Conservation (phyloP, 225 moss, liverwort and hornwort species). For the Marchantia paleacea region DNA sequence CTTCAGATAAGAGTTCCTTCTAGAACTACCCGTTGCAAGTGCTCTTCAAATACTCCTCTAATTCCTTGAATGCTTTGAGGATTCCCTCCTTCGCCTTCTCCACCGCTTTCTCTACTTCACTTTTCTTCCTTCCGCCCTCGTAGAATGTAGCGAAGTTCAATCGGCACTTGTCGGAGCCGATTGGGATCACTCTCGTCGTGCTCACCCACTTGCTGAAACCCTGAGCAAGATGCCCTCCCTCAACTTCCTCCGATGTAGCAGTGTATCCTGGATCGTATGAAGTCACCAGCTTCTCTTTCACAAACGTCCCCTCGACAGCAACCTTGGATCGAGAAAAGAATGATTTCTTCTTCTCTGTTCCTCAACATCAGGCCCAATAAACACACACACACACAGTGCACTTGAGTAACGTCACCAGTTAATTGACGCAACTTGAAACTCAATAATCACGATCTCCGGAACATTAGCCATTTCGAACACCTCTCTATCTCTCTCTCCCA, state of each 20-base stretch:
- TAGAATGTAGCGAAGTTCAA: constrained; percentile 10
- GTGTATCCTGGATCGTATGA: constrained; percentile 17
- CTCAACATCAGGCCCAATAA: background rate
- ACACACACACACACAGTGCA: background rate
- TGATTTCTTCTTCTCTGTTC: constrained; percentile 16
- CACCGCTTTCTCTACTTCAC: constrained; percentile 9
- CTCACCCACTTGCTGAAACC: constrained; percentile 21
- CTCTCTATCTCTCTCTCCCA: too few relatives aligned
- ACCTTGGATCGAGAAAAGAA: constrained; percentile 18
- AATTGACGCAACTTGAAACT: background rate
- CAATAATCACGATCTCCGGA: too few relatives aligned
- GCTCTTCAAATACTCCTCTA: constrained; percentile 11
- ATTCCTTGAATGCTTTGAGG: constrained; percentile 10
- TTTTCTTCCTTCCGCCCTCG: constrained; percentile 20
- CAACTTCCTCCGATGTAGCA: constrained; percentile 11
- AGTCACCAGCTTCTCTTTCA: constrained; percentile 20
- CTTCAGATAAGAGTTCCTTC: background rate
- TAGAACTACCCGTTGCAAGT: constrained; percentile 13
- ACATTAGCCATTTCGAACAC: too few relatives aligned
- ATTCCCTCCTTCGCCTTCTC: constrained; percentile 9
- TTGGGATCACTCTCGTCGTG: constrained; percentile 24
- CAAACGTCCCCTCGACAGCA: constrained; percentile 17
- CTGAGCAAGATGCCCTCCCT: constrained; percentile 18
- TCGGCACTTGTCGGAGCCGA: constrained; percentile 3
- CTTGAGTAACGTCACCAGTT: too few relatives aligned